Evolutionary conservation across 1,139 yeast genomes (phyloP), one percentile per base, ranked within the genome.

Genomic region (Yamadazyma taylorii): DNA sequence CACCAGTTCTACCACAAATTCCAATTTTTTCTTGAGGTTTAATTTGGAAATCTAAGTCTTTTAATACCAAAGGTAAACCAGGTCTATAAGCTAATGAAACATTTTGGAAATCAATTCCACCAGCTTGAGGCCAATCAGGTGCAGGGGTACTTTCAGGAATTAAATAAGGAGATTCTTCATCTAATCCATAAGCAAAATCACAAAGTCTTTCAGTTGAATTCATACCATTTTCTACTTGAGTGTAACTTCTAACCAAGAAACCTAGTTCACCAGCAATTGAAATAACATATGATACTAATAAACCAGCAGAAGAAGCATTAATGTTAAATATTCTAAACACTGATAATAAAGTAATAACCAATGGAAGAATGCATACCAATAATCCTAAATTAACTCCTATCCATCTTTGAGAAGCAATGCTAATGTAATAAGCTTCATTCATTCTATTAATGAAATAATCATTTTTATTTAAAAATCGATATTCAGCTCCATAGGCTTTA

Each of bases 141-240:
- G 71, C 67, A 5, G 94, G 90, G 4, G 71, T 59, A 3, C 67
- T 65, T 33, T 75, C 85, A 0, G 75, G 65, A 36, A 71, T 76
- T 28, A 58, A 61, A 55, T 76, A 53, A 23, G 66, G 52, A 4
- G 68, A 66, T 46, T 69, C 75, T 41, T 62, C 62, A 4, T 69
- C 72, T 37, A 69, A 52, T 26, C 56, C 46, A 38, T 48, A 68
- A 1, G 90, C 92, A 58, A 86, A 86, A 39, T 81, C 75, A 43
- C 78, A 72, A 37, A 88, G 60, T 55, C 96, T 75, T 61, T 88
- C 96, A n/a, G 81, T 90, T 7, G 94, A 79, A 52, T 84, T 85
- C 88, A 87, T 76, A 53, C 83, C 84, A 59, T 85, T 86, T 56
- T 87, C 95, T 22, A 84, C 77, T 52, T 80, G 81, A 1, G 95